phyloP scores from a whole-genome alignment of 2,329 filamentous ascomycete genomes.

The Exophiala dermatitidis region DNA sequence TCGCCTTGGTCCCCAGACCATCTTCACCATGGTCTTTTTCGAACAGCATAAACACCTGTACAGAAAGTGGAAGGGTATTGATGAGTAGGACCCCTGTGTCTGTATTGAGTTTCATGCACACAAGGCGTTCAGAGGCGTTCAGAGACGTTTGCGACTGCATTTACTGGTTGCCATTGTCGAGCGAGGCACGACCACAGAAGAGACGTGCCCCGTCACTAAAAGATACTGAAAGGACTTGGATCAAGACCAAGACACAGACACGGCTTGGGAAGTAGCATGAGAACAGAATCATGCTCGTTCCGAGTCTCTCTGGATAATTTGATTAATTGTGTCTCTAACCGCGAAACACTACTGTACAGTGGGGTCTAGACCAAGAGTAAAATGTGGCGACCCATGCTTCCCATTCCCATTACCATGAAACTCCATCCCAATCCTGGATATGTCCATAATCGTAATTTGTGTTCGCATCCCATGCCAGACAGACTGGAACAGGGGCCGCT shows the following conservation, averaged over 20 bases:
- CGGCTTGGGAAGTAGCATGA: no score
- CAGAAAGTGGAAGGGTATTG: conserved; percentile 36
- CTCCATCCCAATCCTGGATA: background rate
- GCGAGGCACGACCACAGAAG: no score
- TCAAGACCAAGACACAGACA: no score
- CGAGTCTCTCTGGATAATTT: no score
- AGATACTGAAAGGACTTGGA: no score
- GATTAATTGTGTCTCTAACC: background rate
- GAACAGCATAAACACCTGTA: conserved; percentile 63
- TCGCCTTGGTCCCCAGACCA: conserved; percentile 57
- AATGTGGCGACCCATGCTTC: background rate
- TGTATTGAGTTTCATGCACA: no score
- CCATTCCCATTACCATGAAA: background rate
- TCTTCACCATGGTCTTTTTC: conserved; percentile 59
- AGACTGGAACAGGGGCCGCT: background rate
- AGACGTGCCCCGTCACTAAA: no score
- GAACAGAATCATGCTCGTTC: no score
- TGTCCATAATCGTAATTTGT: background rate
- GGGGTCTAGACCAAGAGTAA: background rate
- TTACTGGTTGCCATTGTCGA: no score
- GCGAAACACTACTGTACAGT: background rate
- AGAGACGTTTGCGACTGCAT: no score
- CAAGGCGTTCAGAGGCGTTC: no score
- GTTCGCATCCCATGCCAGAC: background rate
- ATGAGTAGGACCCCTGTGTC: conserved; percentile 4